Percentiles rank a stretch among this genome's conserved stretches.
phyloP scores from a whole-genome alignment of 1,139 yeast genomes.

The Kurtzmaniella quercitrusa region DNA sequence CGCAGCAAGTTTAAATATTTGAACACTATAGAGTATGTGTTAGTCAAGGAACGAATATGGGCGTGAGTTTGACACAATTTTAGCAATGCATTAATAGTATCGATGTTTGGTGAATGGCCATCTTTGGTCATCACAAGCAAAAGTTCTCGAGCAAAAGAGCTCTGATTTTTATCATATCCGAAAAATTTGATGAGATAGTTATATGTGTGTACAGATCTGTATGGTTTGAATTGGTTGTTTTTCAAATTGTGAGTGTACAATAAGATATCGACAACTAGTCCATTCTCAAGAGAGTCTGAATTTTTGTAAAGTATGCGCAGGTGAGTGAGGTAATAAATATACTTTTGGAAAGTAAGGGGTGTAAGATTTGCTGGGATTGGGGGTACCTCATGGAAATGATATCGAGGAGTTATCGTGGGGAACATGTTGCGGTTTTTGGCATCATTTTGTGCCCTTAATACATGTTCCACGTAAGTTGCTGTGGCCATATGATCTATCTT shows the following conservation, averaged over 20 bases:
- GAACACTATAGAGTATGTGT: constrained; percentile 27
- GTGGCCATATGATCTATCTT: constrained; percentile 10
- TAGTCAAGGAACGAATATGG: constrained; percentile 29
- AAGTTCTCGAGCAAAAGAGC: constrained; percentile 39
- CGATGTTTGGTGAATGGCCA: constrained; percentile 38
- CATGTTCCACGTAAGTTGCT: constrained; percentile 8
- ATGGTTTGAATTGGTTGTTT: constrained; percentile 25
- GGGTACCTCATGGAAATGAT: constrained; percentile 32
- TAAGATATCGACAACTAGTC: constrained; percentile 37
- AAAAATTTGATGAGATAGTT: constrained; percentile 41
- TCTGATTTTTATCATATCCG: constrained; percentile 41
- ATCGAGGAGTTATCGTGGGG: constrained; percentile 16
- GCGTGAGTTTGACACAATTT: constrained; percentile 32
- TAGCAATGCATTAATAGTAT: constrained; percentile 37
- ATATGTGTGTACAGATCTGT: constrained; percentile 35
- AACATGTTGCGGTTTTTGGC: constrained; percentile 9
- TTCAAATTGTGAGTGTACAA: constrained; percentile 37
- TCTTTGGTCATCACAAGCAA: constrained; percentile 41
- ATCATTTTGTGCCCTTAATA: constrained; percentile 14
- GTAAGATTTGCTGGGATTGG: constrained; percentile 28
- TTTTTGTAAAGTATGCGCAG: constrained; percentile 29
- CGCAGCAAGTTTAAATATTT: constrained; percentile 30
- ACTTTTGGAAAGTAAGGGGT: constrained; percentile 28
- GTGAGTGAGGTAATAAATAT: constrained; percentile 37
- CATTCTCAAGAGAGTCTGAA: constrained; percentile 33